Percentiles rank a stretch among this genome's conserved stretches.
phyloP scores from a whole-genome alignment of 306 rosid genomes.

The Astragalus membranaceus region DNA sequence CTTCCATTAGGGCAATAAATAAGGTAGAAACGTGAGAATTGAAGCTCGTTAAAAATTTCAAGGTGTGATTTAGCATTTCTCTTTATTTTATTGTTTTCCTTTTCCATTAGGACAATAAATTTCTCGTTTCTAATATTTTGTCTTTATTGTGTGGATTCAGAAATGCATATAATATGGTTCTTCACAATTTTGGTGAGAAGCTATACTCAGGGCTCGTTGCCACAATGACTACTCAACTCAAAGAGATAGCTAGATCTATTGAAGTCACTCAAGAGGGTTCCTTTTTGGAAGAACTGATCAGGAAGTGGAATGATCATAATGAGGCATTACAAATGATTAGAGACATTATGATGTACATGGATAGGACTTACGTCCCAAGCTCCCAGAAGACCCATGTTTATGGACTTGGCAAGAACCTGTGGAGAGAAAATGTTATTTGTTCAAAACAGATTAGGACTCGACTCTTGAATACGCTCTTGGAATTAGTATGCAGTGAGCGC shows the following conservation, averaged over 20 bases:
- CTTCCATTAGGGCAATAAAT: too few species aligned
- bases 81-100: background rate
- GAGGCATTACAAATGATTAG: conserved; percentile 73
- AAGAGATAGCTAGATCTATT: conserved; percentile 59
- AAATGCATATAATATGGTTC: conserved; percentile 92
- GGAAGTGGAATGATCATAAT: conserved; percentile 75
- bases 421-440: conserved; percentile 74
- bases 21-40: too few species aligned
- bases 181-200: conserved; percentile 84
- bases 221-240: conserved; percentile 65
- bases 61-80: too few species aligned
- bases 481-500: conserved; percentile 57
- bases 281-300: conserved; percentile 76
- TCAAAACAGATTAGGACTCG: conserved; percentile 60
- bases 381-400: conserved; percentile 60
- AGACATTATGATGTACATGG: conserved; percentile 91
- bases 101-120: background rate
- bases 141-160: conserved; percentile 35
- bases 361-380: conserved; percentile 66
- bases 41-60: too few species aligned
- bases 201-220: conserved; percentile 63
- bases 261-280: conserved; percentile 68
- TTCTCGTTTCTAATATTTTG: conserved; percentile 8
- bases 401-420: conserved; percentile 72
- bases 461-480: conserved; percentile 55